Evolutionary conservation across 257 asterid species (phyloP), one percentile per base, ranked within the genome.

Genomic region (Marsdenia floribunda): DNA sequence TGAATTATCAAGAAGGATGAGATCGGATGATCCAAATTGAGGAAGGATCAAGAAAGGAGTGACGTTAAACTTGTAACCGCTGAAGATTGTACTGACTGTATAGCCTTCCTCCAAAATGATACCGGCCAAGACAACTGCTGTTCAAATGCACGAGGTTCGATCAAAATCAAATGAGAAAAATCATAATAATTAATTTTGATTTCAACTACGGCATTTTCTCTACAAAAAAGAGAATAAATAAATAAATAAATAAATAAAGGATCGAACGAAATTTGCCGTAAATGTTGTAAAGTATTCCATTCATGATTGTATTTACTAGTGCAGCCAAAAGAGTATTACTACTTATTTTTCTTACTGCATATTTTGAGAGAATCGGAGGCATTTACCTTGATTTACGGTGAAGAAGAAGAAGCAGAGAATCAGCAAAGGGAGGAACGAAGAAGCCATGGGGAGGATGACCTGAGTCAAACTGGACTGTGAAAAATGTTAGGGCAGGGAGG

Each of bases 101-200:
- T 93, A 93, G 75, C 98, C 97, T 49, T 86, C 90, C 82, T 91
- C 98, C 50, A 73, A 85, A 75, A 87, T 38, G 82, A 87, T 49
- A 63, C 79, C 84, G 3, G 72, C 80, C 72, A 74, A 77, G 47
- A 42, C 19, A 18, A 76, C 90, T 84, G 82, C 91, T 86, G 86
- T 73, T 49, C 35, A 75, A 77, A 63, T 53, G n/a, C 35, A 57
- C 5, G 10, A 29, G 16, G 13, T 38, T 19, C 53, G 6, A 74
- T 55, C 74, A 47, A 65, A 68, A 38, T 47, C 11, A 2, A 18
- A 29, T 1, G 61, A 0, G 2, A 55, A 12, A 46, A 38, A 14
- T 44, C 18, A 10, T 4, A n/a, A 40, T 26, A 58, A 7, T 4
- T 53, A 4, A 2, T 49, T 49, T 12, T 12, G 53, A 49, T 49